These are phyloP conservation scores for Thelonectria blattea DNA, from an alignment of 2,329 filamentous ascomycete species.

Conservation along the genomic window DNA sequence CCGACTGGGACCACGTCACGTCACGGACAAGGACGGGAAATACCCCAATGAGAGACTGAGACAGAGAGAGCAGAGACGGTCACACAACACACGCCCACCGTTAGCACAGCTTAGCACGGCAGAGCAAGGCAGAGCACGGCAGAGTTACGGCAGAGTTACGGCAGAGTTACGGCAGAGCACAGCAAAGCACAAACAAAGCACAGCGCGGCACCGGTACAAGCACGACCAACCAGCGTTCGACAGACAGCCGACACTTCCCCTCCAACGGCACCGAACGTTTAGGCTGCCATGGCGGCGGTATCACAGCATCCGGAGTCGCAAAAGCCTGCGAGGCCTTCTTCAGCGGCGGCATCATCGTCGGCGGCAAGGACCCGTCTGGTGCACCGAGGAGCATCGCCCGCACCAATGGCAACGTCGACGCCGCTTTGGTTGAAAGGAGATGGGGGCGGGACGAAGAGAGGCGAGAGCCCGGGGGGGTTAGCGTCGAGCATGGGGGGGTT, in stretches of 20 bases:
- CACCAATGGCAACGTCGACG: conserved; percentile 17
- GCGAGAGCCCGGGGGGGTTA: conserved; percentile 9
- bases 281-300: conserved; percentile 30
- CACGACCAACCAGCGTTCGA: too few species aligned
- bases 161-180: too few species aligned
- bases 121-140: not conserved
- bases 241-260: too few species aligned
- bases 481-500: conserved; percentile 11
- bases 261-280: too few species aligned
- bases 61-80: conserved; percentile 29
- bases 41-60: conserved; percentile 33
- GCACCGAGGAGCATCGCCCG: conserved; percentile 11
- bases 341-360: conserved; percentile 2
- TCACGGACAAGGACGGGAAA: conserved; percentile 11
- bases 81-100: conserved; percentile 27
- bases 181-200: conserved; percentile 8
- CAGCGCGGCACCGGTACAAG: too few species aligned
- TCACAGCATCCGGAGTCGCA: conserved; percentile 11
- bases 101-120: conserved; percentile 4
- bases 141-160: too few species aligned
- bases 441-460: conserved; percentile 5
- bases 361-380: conserved; percentile 20
- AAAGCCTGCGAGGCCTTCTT: conserved; percentile 2
- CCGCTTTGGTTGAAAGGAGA: conserved; percentile 13
- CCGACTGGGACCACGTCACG: conserved; percentile 32